Conservation (phyloP, 495 filamentous ascomycete genomes). For the Rhypophila decipiens region DNA sequence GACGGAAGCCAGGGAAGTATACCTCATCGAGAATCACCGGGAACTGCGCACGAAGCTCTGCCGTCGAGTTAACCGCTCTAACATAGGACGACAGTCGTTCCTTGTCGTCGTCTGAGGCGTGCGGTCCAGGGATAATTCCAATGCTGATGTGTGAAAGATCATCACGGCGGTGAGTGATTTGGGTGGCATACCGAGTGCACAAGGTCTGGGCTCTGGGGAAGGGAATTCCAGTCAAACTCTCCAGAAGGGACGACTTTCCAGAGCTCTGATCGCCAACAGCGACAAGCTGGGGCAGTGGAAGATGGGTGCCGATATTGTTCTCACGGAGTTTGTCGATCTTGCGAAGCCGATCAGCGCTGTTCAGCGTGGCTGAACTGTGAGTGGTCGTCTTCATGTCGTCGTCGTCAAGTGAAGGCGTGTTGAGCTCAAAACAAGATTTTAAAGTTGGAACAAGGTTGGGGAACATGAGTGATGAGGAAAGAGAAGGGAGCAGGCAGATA, state of each 20-base stretch:
- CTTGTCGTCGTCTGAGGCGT: conserved; percentile 16
- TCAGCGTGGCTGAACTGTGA: no score
- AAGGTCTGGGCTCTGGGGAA: conserved; percentile 39
- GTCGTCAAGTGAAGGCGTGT: no score
- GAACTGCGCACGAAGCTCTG: conserved; percentile 13
- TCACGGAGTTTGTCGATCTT: conserved; percentile 38
- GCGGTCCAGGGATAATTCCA: conserved; percentile 35
- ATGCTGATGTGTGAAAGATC: conserved; percentile 20
- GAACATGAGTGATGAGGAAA: no score
- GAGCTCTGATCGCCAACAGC: conserved; percentile 42
- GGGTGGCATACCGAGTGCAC: conserved; percentile 51
- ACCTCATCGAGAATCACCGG: conserved; percentile 20
- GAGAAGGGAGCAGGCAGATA: no score
- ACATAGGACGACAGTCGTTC: conserved; percentile 11
- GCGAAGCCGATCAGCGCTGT: conserved; percentile 14
- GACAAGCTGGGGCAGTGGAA: conserved; percentile 39
- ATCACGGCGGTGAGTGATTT: conserved; percentile 41
- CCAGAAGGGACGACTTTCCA: conserved; percentile 43
- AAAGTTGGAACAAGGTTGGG: no score
- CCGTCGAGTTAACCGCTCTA: conserved; percentile 3
- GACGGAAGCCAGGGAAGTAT: neutral
- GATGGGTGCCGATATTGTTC: conserved; percentile 29
- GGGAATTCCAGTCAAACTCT: conserved; percentile 43
- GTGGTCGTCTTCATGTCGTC: no score
- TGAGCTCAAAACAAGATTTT: no score